phyloP scores from a whole-genome alignment of 2,329 filamentous ascomycete genomes.

The Pestalotiopsis sp. region DNA sequence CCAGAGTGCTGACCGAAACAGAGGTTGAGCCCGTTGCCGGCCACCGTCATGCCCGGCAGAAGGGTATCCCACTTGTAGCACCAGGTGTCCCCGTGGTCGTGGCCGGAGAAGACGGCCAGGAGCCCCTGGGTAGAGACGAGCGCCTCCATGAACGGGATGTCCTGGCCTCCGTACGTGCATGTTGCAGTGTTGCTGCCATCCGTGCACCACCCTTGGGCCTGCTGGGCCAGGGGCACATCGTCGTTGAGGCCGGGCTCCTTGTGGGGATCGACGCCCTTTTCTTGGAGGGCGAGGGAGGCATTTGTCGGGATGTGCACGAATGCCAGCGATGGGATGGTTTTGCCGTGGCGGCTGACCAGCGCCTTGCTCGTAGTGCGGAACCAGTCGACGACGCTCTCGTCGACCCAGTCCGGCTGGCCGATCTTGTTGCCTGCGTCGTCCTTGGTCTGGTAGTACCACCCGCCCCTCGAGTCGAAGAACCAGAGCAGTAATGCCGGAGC shows the following conservation, averaged over 20 bases:
- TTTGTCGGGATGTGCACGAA: slow-evolving; percentile 54
- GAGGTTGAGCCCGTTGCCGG: slow-evolving; percentile 42
- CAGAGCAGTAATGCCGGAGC: slow-evolving; percentile 58
- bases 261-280: slow-evolving; percentile 38
- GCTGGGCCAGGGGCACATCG: slow-evolving; percentile 43
- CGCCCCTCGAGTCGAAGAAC: slow-evolving; percentile 73
- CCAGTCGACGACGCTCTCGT: slow-evolving; percentile 47
- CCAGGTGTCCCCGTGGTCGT: slow-evolving; percentile 68
- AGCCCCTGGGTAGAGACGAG: slow-evolving; percentile 57
- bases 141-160: slow-evolving; percentile 66
- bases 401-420: slow-evolving; percentile 48
- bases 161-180: slow-evolving; percentile 52
- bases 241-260: slow-evolving; percentile 49
- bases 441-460: slow-evolving; percentile 49
- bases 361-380: slow-evolving; percentile 38
- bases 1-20: slow-evolving; percentile 70
- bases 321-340: slow-evolving; percentile 45
- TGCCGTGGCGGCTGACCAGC: slow-evolving; percentile 34
- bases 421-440: slow-evolving; percentile 31
- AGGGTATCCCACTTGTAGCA: slow-evolving; percentile 50
- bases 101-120: slow-evolving; percentile 63
- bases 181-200: slow-evolving; percentile 40
- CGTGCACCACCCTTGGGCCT: slow-evolving; percentile 47
- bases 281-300: slow-evolving; percentile 43
- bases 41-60: slow-evolving; percentile 31